Conservation (phyloP, 257 asterid genomes). For the Dorcoceras hygrometricum region DNA sequence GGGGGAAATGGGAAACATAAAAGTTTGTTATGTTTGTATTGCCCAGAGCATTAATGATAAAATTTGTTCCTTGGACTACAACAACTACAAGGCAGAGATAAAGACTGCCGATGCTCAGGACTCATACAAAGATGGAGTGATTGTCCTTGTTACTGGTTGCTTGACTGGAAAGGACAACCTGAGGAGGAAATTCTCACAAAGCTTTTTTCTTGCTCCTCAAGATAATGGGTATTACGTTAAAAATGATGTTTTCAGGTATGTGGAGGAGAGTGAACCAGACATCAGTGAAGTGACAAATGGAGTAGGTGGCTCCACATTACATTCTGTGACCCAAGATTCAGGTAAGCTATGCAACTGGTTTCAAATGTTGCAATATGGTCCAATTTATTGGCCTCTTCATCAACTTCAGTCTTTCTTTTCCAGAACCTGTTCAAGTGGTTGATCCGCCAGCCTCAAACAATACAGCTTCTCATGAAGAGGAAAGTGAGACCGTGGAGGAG, state of each 20-base stretch:
- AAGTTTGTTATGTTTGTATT: conserved; percentile 21
- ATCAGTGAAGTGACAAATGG: conserved; percentile 30
- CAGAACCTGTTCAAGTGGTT: conserved; percentile 60
- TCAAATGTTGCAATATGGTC: conserved; percentile 8
- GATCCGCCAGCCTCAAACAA: conserved; percentile 40
- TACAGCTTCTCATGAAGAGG: conserved; percentile 41
- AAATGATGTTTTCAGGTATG: conserved; percentile 76
- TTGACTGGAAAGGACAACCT: conserved; percentile 74
- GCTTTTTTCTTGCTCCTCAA: conserved; percentile 94
- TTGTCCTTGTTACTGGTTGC: conserved; percentile 86
- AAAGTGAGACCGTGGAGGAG: conserved; percentile 43
- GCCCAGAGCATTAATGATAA: conserved; percentile 66
- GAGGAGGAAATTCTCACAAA: conserved; percentile 67
- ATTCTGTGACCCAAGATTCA: conserved; percentile 42
- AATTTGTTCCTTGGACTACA: conserved; percentile 79
- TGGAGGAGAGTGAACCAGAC: conserved; percentile 58
- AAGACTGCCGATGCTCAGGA: conserved; percentile 88
- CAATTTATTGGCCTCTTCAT: conserved; percentile 6
- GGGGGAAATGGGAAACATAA: neutral
- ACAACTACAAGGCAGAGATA: conserved; percentile 91
- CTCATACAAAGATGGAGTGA: conserved; percentile 66
- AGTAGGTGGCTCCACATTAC: conserved; percentile 36
- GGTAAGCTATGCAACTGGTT: conserved; percentile 39
- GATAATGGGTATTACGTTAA: conserved; percentile 81
- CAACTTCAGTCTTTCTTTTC: conserved; percentile 30